phyloP scores from a whole-genome alignment of 2,329 filamentous ascomycete genomes.

The Penicillium sp. region DNA sequence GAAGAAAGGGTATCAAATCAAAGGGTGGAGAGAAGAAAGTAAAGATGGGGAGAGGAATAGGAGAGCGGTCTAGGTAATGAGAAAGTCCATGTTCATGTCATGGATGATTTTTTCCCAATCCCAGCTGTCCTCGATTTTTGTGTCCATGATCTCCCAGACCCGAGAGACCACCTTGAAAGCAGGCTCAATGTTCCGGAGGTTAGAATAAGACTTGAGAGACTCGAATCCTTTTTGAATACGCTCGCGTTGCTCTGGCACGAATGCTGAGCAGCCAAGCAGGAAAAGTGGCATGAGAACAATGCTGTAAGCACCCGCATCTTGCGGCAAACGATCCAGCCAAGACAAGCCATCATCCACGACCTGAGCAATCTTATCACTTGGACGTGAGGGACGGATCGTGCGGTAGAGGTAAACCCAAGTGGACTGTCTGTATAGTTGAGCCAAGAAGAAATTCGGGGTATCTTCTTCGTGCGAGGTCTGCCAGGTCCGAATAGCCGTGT shows the following conservation, averaged over 20 bases:
- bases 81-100: conserved; percentile 63
- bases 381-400: conserved; percentile 61
- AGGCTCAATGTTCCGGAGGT: conserved; percentile 61
- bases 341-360: conserved; percentile 63
- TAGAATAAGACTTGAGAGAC: conserved; percentile 59
- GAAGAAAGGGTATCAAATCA: conserved; percentile 24
- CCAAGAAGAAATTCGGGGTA: conserved; percentile 59
- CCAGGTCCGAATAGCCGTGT: conserved; percentile 76
- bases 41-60: not conserved
- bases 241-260: conserved; percentile 58
- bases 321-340: conserved; percentile 60
- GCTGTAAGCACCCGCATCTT: conserved; percentile 60
- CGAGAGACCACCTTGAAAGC: conserved; percentile 60
- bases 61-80: conserved; percentile 56
- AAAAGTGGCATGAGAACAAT: conserved; percentile 66
- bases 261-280: conserved; percentile 64
- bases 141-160: conserved; percentile 66
- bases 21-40: conserved; percentile 13
- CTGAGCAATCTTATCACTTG: conserved; percentile 58
- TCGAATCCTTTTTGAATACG: conserved; percentile 60
- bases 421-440: conserved; percentile 65
- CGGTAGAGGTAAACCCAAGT: conserved; percentile 68
- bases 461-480: conserved; percentile 61
- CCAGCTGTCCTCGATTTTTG: conserved; percentile 60
- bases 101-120: conserved; percentile 67